A percentile compares a stretch with the other conserved stretches of the same genome.
These are phyloP conservation scores for Lipomyces spencermartinsiae DNA, from an alignment of 805 yeast species.

Conservation along the genomic window DNA sequence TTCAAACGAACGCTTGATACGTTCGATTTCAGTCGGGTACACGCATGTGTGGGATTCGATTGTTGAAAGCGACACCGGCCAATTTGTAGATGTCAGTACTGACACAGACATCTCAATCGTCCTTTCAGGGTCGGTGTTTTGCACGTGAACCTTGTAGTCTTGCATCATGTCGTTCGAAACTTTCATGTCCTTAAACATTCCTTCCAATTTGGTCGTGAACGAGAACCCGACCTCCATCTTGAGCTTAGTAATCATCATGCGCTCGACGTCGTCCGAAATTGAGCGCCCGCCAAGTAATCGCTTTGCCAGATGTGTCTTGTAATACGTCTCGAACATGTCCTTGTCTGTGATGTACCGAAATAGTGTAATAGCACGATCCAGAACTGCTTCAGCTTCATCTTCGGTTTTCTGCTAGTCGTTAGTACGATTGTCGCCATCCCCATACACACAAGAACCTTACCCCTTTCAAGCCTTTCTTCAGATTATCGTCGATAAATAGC, in stretches of 20 bases:
- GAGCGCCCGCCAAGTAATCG: constrained; percentile 62
- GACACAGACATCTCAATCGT: constrained; percentile 56
- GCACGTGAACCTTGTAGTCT: constrained; percentile 34
- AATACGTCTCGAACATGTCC: constrained; percentile 82
- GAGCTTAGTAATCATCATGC: constrained; percentile 66
- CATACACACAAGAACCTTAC: background rate
- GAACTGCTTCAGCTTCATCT: constrained; percentile 54
- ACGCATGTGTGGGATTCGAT: constrained; percentile 40
- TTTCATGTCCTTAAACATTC: constrained; percentile 84
- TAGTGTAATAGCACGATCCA: constrained; percentile 64
- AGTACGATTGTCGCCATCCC: background rate
- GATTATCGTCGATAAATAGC: constrained; percentile 62
- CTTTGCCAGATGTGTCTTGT: constrained; percentile 85
- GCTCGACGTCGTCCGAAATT: constrained; percentile 67
- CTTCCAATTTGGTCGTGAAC: constrained; percentile 78
- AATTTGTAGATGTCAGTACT: constrained; percentile 64
- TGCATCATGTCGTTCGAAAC: constrained; percentile 57
- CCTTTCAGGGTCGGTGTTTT: constrained; percentile 34
- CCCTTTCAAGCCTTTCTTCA: constrained; percentile 58
- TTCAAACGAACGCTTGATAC: constrained; percentile 56
- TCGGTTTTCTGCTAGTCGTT: constrained; percentile 46
- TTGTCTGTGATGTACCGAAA: constrained; percentile 78
- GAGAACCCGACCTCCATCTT: constrained; percentile 81
- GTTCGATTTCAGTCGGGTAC: constrained; percentile 54
- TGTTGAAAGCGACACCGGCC: constrained; percentile 65